A percentile compares a stretch with the other conserved stretches of the same genome.
Evolutionary conservation across 2,329 filamentous ascomycete genomes (phyloP).

Genomic region (Gaeumannomyces tritici): DNA sequence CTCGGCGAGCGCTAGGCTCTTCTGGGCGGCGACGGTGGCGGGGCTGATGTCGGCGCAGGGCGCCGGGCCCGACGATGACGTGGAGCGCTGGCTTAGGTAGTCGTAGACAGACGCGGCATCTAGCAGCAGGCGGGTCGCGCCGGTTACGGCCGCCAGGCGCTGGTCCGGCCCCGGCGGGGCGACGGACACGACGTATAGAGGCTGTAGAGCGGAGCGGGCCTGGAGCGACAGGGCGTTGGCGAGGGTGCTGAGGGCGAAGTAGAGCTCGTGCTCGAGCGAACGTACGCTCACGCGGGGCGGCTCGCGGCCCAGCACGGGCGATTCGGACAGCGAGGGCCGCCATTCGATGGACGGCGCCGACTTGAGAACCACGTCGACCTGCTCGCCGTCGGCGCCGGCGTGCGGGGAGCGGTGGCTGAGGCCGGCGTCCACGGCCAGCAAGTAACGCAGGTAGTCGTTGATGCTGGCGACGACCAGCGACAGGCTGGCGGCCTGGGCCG

Average conservation of each 20-base stretch:
- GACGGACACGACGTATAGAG: slow-evolving; percentile 57
- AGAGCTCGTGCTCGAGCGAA: slow-evolving; percentile 74
- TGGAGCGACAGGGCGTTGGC: slow-evolving; percentile 65
- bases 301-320: slow-evolving; percentile 47
- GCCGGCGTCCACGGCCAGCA: slow-evolving; percentile 67
- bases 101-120: slow-evolving; percentile 71
- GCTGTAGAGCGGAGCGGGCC: slow-evolving; percentile 62
- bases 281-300: slow-evolving; percentile 57
- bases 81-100: slow-evolving; percentile 53
- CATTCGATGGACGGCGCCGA: slow-evolving; percentile 62
- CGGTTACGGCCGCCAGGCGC: slow-evolving; percentile 58
- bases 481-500: slow-evolving; percentile 62
- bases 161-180: slow-evolving; percentile 54
- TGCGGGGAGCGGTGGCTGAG: slow-evolving; percentile 43
- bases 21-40: slow-evolving; percentile 43
- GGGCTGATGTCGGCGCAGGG: slow-evolving; percentile 46
- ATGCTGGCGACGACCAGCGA: slow-evolving; percentile 59
- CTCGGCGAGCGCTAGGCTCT: slow-evolving; percentile 68
- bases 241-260: slow-evolving; percentile 68
- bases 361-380: slow-evolving; percentile 57
- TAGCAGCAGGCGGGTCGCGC: slow-evolving; percentile 68
- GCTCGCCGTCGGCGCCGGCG: slow-evolving; percentile 39
- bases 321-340: slow-evolving; percentile 67
- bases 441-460: slow-evolving; percentile 72
- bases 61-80: slow-evolving; percentile 21